These are phyloP conservation scores for Aspergillus steynii DNA, from an alignment of 495 filamentous ascomycete species.

Conservation along the genomic window DNA sequence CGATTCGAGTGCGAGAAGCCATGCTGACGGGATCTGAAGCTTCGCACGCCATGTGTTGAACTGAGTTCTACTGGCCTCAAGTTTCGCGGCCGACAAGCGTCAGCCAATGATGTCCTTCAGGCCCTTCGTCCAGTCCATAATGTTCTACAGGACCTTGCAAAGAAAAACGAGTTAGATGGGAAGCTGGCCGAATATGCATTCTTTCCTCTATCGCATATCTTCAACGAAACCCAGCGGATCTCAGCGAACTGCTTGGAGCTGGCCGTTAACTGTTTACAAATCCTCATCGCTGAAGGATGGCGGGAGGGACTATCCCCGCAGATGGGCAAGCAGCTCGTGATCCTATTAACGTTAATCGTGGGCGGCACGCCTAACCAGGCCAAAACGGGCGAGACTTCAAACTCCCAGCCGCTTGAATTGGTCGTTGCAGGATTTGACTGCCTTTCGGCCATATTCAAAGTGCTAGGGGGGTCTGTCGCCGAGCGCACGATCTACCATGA, in stretches of 20 bases:
- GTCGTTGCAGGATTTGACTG: constrained; percentile 61
- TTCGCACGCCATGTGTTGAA: constrained; percentile 75
- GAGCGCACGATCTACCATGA: constrained; percentile 59
- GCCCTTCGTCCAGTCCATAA: constrained; percentile 55
- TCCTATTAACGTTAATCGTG: constrained; percentile 78
- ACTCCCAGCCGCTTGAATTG: constrained; percentile 66
- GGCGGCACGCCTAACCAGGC: constrained; percentile 62
- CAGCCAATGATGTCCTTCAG: constrained; percentile 53
- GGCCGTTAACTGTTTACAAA: constrained; percentile 67
- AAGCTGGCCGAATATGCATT: constrained; percentile 93
- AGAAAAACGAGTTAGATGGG: constrained; percentile 62
- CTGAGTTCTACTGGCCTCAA: constrained; percentile 69
- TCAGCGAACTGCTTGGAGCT: constrained; percentile 74
- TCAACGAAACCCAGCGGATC: constrained; percentile 70
- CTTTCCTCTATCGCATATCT: constrained; percentile 86
- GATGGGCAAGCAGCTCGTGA: constrained; percentile 79
- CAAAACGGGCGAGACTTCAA: constrained; percentile 30
- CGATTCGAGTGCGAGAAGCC: constrained; percentile 5
- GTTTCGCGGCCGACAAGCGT: constrained; percentile 54
- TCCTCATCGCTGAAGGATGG: constrained; percentile 80
- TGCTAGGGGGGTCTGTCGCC: constrained; percentile 43
- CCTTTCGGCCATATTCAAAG: constrained; percentile 51
- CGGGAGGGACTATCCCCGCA: constrained; percentile 61
- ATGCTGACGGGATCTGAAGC: constrained; percentile 39
- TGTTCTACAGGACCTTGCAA: constrained; percentile 53